A percentile compares a stretch with the other conserved stretches of the same genome.
These are phyloP conservation scores for Bruguiera parviflora DNA, from an alignment of 345 rosid genomes.

Conservation along the genomic window DNA sequence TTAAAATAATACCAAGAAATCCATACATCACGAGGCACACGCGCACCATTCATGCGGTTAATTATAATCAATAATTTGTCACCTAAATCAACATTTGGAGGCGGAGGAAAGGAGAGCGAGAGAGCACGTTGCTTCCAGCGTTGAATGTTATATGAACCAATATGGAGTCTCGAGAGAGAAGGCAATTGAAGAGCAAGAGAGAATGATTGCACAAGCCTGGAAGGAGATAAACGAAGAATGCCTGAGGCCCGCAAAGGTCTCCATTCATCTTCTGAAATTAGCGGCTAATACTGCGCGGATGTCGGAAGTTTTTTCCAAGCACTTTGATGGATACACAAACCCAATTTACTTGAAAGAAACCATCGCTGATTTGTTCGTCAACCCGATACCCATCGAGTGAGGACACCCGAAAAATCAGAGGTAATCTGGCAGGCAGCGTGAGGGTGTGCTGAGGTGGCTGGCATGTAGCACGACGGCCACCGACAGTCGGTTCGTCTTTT, in stretches of 20 bases:
- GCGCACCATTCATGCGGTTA: no score
- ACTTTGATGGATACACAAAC: slow-evolving; percentile 16
- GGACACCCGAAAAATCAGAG: no score
- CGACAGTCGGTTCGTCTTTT: no score
- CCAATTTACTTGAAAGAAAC: not conserved
- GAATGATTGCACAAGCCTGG: not conserved
- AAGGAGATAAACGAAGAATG: slow-evolving; percentile 11
- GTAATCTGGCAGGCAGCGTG: no score
- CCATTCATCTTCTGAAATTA: slow-evolving; percentile 5
- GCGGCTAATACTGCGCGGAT: slow-evolving; percentile 11
- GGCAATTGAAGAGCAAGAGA: not conserved
- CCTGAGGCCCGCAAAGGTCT: not conserved
- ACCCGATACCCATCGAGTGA: not conserved
- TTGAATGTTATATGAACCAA: slow-evolving; percentile 5
- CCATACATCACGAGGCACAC: no score
- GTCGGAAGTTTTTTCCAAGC: slow-evolving; percentile 5
- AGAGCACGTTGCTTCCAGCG: slow-evolving; percentile 7
- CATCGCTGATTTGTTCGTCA: not conserved
- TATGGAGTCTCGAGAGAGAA: not conserved
- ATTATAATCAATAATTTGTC: no score
- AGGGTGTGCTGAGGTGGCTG: no score
- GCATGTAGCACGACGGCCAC: no score
- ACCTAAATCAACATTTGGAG: not conserved
- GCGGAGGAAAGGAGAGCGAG: not conserved
- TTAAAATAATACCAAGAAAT: not conserved